A percentile compares a stretch with the other conserved stretches of the same genome.
phyloP scores from a whole-genome alignment of 2,329 filamentous ascomycete species.

The Sporothrix pallida region DNA sequence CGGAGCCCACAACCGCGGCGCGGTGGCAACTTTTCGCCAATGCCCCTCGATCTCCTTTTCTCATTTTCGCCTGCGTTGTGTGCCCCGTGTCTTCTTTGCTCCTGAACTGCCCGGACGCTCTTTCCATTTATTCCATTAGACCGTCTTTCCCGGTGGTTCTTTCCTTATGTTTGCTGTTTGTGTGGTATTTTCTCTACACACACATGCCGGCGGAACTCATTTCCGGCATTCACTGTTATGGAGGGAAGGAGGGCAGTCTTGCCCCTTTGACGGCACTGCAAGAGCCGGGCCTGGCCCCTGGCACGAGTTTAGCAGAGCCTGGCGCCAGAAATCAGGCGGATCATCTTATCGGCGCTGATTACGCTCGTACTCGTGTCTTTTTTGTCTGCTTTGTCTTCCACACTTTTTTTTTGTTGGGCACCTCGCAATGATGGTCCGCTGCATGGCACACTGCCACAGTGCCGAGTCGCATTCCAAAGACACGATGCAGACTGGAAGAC shows the following conservation, averaged over 20 bases:
- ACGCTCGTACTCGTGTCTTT: constrained; percentile 2
- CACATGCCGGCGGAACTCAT: constrained; percentile 18
- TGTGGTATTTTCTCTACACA: background rate
- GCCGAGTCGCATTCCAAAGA: background rate
- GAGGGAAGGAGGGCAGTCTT: background rate
- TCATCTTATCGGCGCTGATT: background rate
- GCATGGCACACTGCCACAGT: background rate
- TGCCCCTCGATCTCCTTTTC: background rate
- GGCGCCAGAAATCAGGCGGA: constrained; percentile 12
- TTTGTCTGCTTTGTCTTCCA: background rate
- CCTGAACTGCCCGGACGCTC: background rate
- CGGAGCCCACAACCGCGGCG: background rate
- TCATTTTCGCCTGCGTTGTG: background rate
- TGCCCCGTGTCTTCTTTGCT: background rate
- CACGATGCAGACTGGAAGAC: background rate
- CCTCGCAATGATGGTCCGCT: background rate
- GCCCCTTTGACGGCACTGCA: background rate
- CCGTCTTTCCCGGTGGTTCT: background rate
- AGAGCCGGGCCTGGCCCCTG: constrained; percentile 21
- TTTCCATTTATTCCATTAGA: constrained; percentile 23
- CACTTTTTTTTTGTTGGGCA: constrained; percentile 5
- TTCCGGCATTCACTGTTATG: background rate
- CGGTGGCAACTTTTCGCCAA: constrained; percentile 8
- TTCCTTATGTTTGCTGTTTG: background rate
- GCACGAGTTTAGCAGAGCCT: constrained; percentile 15